Evolutionary conservation across 2,329 filamentous ascomycete genomes (phyloP).

Genomic region (Cytospora piceae): DNA sequence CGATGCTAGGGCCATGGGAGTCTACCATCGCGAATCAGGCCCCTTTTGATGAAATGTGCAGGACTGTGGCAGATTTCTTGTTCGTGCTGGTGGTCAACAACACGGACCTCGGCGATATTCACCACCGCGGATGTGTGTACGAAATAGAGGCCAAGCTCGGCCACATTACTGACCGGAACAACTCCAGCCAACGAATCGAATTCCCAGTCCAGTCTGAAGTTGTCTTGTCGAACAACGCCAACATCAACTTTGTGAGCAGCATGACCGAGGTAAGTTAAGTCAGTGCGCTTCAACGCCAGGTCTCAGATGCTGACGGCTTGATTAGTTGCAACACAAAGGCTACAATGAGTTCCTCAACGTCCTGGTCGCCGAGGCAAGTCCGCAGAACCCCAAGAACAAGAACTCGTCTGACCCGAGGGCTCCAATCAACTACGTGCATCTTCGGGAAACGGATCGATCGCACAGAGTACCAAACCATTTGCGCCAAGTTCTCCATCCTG

Average conservation of each 20-base stretch:
- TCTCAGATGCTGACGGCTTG: slow-evolving; percentile 13
- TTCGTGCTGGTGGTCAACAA: slow-evolving; percentile 71
- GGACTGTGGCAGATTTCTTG: slow-evolving; percentile 78
- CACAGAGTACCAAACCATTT: slow-evolving; percentile 70
- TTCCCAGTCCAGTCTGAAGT: slow-evolving; percentile 72
- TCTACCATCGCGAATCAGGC: slow-evolving; percentile 69
- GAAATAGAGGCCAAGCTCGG: slow-evolving; percentile 97
- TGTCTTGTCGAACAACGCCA: slow-evolving; percentile 63
- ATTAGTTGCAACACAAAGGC: slow-evolving; percentile 74
- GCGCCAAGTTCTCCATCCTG: slow-evolving; percentile 64
- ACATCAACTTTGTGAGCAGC: slow-evolving; percentile 77
- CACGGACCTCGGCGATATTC: slow-evolving; percentile 66
- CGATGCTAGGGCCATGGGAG: slow-evolving; percentile 62
- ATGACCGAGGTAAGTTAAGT: slow-evolving; percentile 77
- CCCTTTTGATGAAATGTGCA: slow-evolving; percentile 76
- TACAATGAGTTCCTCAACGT: slow-evolving; percentile 87
- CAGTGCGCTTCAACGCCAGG: neutral
- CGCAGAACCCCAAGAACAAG: slow-evolving; percentile 53
- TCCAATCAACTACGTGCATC: slow-evolving; percentile 78
- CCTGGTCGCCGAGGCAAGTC: slow-evolving; percentile 61
- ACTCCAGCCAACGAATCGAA: slow-evolving; percentile 64
- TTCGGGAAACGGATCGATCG: slow-evolving; percentile 81
- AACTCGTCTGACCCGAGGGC: slow-evolving; percentile 53
- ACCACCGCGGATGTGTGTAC: slow-evolving; percentile 66
- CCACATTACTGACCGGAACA: slow-evolving; percentile 74